Percentiles rank a stretch among this genome's conserved stretches.
Evolutionary conservation across 257 asterid genomes (phyloP).

Genomic region (Penstemon barbatus): DNA sequence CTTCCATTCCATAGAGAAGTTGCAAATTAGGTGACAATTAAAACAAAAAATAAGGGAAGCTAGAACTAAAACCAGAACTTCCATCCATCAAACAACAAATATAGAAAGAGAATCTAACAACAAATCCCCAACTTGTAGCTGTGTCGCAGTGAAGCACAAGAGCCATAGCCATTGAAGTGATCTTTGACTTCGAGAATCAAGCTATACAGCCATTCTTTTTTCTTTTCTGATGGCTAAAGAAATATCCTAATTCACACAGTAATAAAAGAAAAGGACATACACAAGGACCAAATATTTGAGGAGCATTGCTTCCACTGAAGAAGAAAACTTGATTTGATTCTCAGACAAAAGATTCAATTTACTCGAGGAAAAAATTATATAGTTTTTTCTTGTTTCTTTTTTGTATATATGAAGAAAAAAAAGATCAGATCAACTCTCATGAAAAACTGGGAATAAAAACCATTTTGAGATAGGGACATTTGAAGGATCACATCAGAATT

Average conservation of each 20-base stretch:
- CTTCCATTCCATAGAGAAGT: too few relatives aligned
- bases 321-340: neutral
- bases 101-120: neutral
- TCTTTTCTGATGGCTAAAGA: neutral
- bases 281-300: neutral
- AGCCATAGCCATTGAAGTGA: neutral
- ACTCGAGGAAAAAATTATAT: neutral
- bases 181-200: neutral
- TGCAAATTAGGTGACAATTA: neutral
- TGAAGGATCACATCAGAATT: constrained; percentile 31
- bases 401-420: neutral
- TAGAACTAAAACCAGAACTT: neutral
- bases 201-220: neutral
- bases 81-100: neutral
- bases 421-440: neutral
- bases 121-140: neutral
- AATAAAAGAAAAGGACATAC: too few relatives aligned
- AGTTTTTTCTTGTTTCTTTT: too few relatives aligned
- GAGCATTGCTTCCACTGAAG: neutral
- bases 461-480: neutral
- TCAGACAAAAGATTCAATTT: neutral
- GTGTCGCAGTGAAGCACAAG: neutral
- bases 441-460: neutral
- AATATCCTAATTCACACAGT: neutral
- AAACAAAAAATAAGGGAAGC: neutral